phyloP scores from a whole-genome alignment of 1,284 basidiomycete genomes.

The Ustilago loliicola region DNA sequence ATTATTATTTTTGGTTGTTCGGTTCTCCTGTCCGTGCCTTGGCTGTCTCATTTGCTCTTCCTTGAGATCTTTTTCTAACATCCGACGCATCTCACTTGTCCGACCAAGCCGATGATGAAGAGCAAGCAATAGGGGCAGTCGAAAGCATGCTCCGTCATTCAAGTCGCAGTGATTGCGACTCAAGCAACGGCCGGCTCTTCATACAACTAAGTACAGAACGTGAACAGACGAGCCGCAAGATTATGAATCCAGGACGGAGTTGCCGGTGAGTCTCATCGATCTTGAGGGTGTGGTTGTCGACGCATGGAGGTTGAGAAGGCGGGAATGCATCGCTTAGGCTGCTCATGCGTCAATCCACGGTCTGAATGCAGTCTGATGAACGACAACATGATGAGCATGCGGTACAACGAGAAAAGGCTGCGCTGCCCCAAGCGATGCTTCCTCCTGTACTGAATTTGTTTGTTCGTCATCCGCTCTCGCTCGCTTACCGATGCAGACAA shows the following conservation, averaged over 20 bases:
- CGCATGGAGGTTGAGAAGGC: background rate
- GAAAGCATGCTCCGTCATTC: no score
- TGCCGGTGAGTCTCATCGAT: conserved; percentile 5
- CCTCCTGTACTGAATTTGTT: conserved; percentile 14
- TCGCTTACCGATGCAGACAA: conserved; percentile 12
- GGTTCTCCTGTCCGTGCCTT: background rate
- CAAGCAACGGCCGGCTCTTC: no score
- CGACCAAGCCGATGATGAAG: background rate
- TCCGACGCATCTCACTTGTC: background rate
- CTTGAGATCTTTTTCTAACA: background rate
- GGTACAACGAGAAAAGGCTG: background rate
- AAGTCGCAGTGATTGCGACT: no score
- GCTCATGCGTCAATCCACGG: background rate
- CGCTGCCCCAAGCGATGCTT: conserved; percentile 14
- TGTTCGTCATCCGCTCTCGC: conserved; percentile 7
- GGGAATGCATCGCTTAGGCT: background rate
- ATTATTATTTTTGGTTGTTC: no score
- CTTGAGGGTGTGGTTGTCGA: no score
- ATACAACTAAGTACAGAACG: no score
- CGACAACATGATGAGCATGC: background rate
- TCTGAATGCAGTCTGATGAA: no score
- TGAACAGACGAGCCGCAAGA: no score
- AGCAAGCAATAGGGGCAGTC: background rate
- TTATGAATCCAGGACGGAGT: no score
- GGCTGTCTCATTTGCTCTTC: background rate